Base-by-base conservation (phyloP, 768 basidiomycete genomes). In the Naganishia antarctica region DNA sequence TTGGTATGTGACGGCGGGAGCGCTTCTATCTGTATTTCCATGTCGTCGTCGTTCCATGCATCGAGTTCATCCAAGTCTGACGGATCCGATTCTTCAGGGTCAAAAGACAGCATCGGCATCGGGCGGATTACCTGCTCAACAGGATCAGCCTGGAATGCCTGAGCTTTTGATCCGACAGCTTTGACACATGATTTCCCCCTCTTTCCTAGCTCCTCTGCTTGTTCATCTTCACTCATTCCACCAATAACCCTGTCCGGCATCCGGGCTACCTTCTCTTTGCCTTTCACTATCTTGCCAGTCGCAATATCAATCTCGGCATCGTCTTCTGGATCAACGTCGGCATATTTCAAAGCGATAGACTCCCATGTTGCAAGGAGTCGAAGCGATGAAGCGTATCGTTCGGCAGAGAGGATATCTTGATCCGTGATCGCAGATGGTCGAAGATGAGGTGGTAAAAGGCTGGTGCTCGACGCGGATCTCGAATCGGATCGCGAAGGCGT, bases 271-370 rank as follows among this genome's bases (percentile, higher is more conserved):
- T 57, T 57, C 13, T 57, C 53, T 41, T 57, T 57, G 15, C 53
- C 53, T 16, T 29, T 57, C 2, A 57, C 37, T 8, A 57, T 57
- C n/a, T 34, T 32, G n/a, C 63, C 63, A 18, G 63, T 64, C 1
- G 46, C 25, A 21, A 64, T 48, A 40, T 64, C 63, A 6, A 64
- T 49, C 26, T 64, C 63, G 26, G 41, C 48, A 43, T 64, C 63
- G 9, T 64, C 63, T 34, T 58, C 63, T 1, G 63, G 63, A 31
- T 64, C 57, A 13, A 64, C 31, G 6, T 41, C 44, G 12, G 45
- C 46, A 29, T 64, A 64, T 45, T 53, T 51, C 26, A 57, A 29
- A 40, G 63, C 63, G 43, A 64, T 64, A 16, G 34, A n/a, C 32
- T 64, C 63, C 63, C 63, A 64, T 28, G 44, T 49, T 8, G 43